These are phyloP conservation scores for Ogataea henricii DNA, from an alignment of 805 yeast genomes.

Conservation along the genomic window DNA sequence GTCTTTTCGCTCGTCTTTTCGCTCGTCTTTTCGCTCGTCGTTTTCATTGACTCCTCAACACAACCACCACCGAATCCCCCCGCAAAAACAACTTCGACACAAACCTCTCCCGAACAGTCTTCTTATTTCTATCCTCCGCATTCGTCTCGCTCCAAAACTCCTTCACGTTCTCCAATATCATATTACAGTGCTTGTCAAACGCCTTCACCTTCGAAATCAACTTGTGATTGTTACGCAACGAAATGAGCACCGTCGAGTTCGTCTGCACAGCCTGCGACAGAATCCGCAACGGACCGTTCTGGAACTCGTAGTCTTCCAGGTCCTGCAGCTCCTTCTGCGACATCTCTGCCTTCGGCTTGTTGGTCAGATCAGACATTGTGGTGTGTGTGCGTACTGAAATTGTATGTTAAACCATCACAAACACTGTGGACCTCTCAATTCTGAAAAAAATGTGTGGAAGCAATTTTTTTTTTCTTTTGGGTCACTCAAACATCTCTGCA, in stretches of 20 bases:
- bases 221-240: slow-evolving; percentile 92
- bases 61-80: slow-evolving; percentile 93
- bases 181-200: slow-evolving; percentile 93
- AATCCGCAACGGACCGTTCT: slow-evolving; percentile 87
- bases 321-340: slow-evolving; percentile 76
- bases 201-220: slow-evolving; percentile 88
- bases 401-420: not conserved
- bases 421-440: too few species aligned
- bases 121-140: slow-evolving; percentile 43
- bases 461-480: not conserved
- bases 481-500: not conserved
- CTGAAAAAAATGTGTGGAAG: too few species aligned
- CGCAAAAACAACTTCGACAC: slow-evolving; percentile 87
- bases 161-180: slow-evolving; percentile 89
- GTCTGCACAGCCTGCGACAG: slow-evolving; percentile 80
- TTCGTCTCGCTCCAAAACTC: slow-evolving; percentile 67
- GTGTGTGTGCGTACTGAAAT: too few species aligned
- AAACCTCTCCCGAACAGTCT: slow-evolving; percentile 62
- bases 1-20: too few species aligned
- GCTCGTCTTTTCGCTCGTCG: not conserved
- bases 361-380: slow-evolving; percentile 52
- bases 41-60: slow-evolving; percentile 41
- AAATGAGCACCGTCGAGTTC: slow-evolving; percentile 77
- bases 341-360: slow-evolving; percentile 77
- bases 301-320: slow-evolving; percentile 86